phyloP scores from a whole-genome alignment of 441 rosid species.

The Corymbia calophylla region DNA sequence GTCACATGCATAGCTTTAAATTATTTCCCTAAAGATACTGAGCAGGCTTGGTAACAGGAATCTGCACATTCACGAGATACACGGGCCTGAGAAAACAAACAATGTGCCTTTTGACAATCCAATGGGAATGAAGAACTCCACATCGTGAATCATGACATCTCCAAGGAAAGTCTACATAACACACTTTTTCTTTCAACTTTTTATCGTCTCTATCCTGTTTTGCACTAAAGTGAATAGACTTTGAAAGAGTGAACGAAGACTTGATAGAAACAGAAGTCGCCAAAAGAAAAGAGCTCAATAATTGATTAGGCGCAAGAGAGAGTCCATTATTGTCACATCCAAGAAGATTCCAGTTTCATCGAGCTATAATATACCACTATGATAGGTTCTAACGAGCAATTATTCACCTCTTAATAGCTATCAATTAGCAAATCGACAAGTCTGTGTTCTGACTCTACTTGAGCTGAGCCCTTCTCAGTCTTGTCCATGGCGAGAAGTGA shows the following conservation, averaged over 20 bases:
- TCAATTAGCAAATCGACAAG: background rate
- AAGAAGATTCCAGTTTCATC: background rate
- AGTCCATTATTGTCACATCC: background rate
- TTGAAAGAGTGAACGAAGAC: background rate
- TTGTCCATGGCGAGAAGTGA: background rate
- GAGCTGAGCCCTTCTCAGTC: background rate
- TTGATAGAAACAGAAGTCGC: background rate
- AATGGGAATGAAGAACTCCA: background rate
- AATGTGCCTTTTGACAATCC: background rate
- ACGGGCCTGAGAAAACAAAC: background rate
- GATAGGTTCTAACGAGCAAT: background rate
- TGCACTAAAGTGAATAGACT: background rate
- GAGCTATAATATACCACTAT: background rate
- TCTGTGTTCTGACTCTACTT: background rate
- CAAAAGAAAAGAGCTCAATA: background rate
- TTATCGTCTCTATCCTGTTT: background rate
- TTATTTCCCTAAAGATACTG: background rate
- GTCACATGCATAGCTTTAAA: background rate
- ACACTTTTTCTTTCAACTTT: background rate
- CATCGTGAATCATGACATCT: background rate
- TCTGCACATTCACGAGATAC: background rate
- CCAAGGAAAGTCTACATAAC: background rate
- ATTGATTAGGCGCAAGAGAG: background rate
- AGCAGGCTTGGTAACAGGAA: background rate
- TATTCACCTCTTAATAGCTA: background rate